These are phyloP conservation scores for Phytophthora sojae DNA, from an alignment of 352 stramenopile species.

Conservation along the genomic window DNA sequence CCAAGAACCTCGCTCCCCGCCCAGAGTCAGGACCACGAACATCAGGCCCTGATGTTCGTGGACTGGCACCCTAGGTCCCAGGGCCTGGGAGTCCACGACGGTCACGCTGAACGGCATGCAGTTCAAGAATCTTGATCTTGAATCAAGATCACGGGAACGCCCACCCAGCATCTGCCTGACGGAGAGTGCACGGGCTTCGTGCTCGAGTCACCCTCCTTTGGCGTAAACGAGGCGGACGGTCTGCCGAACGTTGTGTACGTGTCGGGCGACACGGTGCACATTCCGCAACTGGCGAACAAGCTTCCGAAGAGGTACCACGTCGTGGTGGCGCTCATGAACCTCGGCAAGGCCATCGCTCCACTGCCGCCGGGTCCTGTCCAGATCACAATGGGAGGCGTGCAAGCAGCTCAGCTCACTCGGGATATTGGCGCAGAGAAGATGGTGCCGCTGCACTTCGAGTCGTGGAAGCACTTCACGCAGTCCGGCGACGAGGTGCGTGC, in stretches of 20 bases:
- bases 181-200: slow-evolving; percentile 49
- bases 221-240: slow-evolving; percentile 29
- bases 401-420: slow-evolving; percentile 31
- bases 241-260: slow-evolving; percentile 51
- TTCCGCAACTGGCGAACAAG: slow-evolving; percentile 32
- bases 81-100: slow-evolving; percentile 35
- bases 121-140: slow-evolving; percentile 15
- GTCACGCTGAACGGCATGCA: slow-evolving; percentile 38
- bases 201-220: slow-evolving; percentile 43
- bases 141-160: slow-evolving; percentile 46
- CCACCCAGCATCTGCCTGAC: slow-evolving; percentile 42
- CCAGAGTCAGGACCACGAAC: too few relatives aligned
- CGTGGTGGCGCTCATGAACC: slow-evolving; percentile 45
- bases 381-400: slow-evolving; percentile 43
- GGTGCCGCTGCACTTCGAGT: slow-evolving; percentile 53
- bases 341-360: slow-evolving; percentile 35
- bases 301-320: slow-evolving; percentile 43
- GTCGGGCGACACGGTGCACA: slow-evolving; percentile 49
- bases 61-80: slow-evolving; percentile 15
- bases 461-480: slow-evolving; percentile 51
- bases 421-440: slow-evolving; percentile 42
- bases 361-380: slow-evolving; percentile 21
- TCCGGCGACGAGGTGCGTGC: slow-evolving; percentile 7
- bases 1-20: slow-evolving; percentile 49
- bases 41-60: slow-evolving; percentile 34